Evolutionary conservation across 345 rosid genomes (phyloP).

Genomic region (Anacardium occidentale): DNA sequence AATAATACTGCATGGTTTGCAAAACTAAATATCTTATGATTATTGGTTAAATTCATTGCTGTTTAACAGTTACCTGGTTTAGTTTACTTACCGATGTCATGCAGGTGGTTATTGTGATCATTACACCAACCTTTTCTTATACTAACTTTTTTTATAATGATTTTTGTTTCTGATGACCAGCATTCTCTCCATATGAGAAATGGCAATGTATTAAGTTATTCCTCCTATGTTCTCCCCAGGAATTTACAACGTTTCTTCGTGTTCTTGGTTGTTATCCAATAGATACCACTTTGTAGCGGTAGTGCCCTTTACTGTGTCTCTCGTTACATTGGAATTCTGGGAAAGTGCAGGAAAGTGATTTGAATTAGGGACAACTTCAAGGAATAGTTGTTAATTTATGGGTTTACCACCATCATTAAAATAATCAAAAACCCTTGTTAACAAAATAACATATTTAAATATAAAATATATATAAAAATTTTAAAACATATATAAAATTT

Average conservation of each 20-base stretch:
- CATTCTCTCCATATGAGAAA: not conserved
- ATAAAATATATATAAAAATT: no score
- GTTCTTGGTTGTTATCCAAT: conserved; percentile 66
- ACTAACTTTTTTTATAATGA: not conserved
- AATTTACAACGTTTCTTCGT: conserved; percentile 61
- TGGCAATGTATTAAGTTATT: not conserved
- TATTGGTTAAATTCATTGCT: not conserved
- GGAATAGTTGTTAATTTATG: not conserved
- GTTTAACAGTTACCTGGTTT: not conserved
- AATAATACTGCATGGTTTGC: not conserved
- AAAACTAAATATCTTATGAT: not conserved
- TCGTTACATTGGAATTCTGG: not conserved
- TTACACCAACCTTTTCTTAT: not conserved
- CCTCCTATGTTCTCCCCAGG: conserved; percentile 33
- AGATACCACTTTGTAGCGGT: conserved; percentile 26
- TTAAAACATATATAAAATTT: no score
- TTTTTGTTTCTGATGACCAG: not conserved
- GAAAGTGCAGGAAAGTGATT: not conserved
- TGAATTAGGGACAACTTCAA: not conserved
- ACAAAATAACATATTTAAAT: no score
- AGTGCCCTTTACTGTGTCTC: not conserved
- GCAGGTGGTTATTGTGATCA: not conserved
- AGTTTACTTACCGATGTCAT: not conserved
- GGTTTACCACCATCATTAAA: not conserved
- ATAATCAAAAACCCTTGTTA: no score